These are phyloP conservation scores for Botrytis galanthina DNA, from an alignment of 2,329 filamentous ascomycete genomes.

Conservation along the genomic window DNA sequence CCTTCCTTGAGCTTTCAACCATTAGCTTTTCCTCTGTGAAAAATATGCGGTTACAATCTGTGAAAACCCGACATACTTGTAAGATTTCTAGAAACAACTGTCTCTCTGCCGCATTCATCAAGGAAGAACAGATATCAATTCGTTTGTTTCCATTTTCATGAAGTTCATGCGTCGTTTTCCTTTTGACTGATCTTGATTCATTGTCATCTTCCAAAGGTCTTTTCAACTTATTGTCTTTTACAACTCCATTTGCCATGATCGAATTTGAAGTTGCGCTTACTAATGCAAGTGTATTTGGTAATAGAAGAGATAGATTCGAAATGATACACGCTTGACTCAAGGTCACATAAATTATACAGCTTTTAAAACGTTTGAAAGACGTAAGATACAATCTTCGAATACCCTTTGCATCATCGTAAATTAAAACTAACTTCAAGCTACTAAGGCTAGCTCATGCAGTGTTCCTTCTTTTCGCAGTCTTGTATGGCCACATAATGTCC, in stretches of 20 bases:
- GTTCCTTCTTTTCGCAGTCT: not conserved
- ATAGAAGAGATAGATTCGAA: not conserved
- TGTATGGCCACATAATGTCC: not conserved
- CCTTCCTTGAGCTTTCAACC: not conserved
- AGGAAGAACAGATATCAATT: not conserved
- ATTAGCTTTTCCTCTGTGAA: not conserved
- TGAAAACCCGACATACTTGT: not conserved
- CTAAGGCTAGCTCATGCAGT: not conserved
- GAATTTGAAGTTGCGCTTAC: not conserved
- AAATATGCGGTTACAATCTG: not conserved
- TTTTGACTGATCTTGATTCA: not conserved
- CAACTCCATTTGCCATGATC: not conserved
- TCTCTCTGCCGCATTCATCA: not conserved
- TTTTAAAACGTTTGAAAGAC: not conserved
- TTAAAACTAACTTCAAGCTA: not conserved
- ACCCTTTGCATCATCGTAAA: not conserved
- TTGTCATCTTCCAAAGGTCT: not conserved
- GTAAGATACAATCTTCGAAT: not conserved
- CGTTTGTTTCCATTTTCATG: not conserved
- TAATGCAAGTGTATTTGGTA: not conserved
- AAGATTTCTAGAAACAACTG: not conserved
- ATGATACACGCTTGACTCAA: not conserved
- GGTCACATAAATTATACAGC: too few relatives aligned
- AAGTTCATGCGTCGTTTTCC: not conserved
- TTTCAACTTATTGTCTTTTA: not conserved